phyloP scores from a whole-genome alignment of 1,284 basidiomycete genomes.

The Stygiomarasmius scandens region DNA sequence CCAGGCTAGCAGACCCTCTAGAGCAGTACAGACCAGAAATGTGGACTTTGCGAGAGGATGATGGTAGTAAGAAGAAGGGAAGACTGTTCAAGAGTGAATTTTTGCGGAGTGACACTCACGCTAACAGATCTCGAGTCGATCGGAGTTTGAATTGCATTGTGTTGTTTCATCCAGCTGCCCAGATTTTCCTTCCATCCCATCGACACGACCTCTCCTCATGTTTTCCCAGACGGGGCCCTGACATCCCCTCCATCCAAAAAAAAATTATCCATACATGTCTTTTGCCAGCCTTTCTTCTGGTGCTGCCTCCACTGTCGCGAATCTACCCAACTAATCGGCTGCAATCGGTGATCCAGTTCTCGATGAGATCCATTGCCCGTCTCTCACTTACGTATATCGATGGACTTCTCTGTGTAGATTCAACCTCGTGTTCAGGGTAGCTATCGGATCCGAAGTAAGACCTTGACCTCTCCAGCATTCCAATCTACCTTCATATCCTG shows the following conservation, averaged over 20 bases:
- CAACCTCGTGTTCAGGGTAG: neutral
- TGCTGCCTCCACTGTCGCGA: neutral
- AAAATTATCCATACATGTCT: constrained; percentile 21
- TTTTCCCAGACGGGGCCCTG: too few relatives aligned
- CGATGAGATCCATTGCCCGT: constrained; percentile 27
- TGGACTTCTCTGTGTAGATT: constrained; percentile 2
- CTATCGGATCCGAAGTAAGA: constrained; percentile 15
- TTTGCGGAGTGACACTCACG: constrained; percentile 14
- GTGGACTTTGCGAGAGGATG: neutral
- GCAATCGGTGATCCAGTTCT: constrained; percentile 25
- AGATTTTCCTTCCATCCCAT: neutral
- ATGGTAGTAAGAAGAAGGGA: constrained; percentile 16
- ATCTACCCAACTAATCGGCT: constrained; percentile 12
- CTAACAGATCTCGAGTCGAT: constrained; percentile 17
- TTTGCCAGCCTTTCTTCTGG: neutral
- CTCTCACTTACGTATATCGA: constrained; percentile 1
- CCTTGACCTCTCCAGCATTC: neutral
- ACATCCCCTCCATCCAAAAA: neutral
- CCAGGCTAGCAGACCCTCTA: neutral
- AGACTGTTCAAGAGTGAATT: constrained; percentile 19
- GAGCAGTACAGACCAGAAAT: constrained; percentile 2
- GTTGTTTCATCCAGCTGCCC: neutral
- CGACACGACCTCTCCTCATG: constrained; percentile 2
- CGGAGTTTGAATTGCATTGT: constrained; percentile 20
- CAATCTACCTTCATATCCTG: neutral